phyloP scores from a whole-genome alignment of 805 yeast species.

The Torulaspora franciscae region DNA sequence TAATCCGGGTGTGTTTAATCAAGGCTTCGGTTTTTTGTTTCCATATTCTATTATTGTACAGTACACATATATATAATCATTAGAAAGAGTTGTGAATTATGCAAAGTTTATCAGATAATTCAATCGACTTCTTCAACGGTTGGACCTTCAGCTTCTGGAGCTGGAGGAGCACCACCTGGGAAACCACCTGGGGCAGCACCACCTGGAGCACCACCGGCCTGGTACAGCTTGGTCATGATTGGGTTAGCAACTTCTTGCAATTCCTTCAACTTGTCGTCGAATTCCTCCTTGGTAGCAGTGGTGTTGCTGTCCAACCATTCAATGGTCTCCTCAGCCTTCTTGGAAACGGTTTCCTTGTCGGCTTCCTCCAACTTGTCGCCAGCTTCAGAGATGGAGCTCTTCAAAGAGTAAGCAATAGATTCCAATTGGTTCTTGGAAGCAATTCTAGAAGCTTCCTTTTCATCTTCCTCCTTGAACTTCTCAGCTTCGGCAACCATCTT shows the following conservation, averaged over 20 bases:
- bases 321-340: constrained; percentile 80
- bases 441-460: constrained; percentile 87
- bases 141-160: constrained; percentile 61
- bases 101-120: constrained; percentile 22
- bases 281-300: constrained; percentile 91
- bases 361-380: constrained; percentile 74
- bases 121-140: constrained; percentile 81
- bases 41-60: constrained; percentile 9
- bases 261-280: constrained; percentile 90
- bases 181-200: constrained; percentile 57
- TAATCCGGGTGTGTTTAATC: too few relatives aligned
- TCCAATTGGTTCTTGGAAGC: constrained; percentile 94
- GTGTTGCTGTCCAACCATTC: constrained; percentile 90
- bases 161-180: constrained; percentile 61
- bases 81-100: constrained; percentile 6
- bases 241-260: constrained; percentile 96
- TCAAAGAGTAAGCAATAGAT: constrained; percentile 91
- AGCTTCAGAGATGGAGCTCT: constrained; percentile 72
- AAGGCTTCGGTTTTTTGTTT: neutral
- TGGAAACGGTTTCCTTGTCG: constrained; percentile 68
- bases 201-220: constrained; percentile 79
- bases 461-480: constrained; percentile 96
- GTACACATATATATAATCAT: constrained; percentile 11
- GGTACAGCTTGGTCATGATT: constrained; percentile 94
- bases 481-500: constrained; percentile 98